Evolutionary conservation across 345 rosid species (phyloP).

Genomic region (Populus tremula): DNA sequence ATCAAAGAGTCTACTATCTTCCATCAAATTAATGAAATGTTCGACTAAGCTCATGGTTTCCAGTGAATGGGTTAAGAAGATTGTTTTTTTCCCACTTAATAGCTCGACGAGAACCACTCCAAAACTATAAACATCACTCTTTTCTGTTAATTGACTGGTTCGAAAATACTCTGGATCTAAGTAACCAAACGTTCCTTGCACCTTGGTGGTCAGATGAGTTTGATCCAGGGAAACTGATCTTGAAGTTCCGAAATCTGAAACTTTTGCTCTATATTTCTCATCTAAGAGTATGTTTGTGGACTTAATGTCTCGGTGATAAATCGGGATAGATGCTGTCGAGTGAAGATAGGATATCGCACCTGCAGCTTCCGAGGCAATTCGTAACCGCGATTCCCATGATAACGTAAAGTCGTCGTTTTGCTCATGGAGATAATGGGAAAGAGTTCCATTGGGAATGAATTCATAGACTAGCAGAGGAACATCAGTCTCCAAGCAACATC

Average conservation of each 20-base stretch:
- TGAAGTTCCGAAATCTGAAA: constrained; percentile 26
- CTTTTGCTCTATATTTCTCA: constrained; percentile 17
- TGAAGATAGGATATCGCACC: constrained; percentile 19
- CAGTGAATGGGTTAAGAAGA: constrained; percentile 1
- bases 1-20: constrained; percentile 2
- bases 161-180: constrained; percentile 20
- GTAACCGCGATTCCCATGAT: constrained; percentile 14
- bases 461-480: constrained; percentile 10
- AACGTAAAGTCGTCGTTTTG: not conserved
- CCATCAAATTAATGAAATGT: constrained; percentile 7
- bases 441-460: constrained; percentile 15
- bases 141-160: constrained; percentile 4
- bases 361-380: constrained; percentile 17
- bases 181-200: constrained; percentile 35
- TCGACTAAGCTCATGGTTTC: constrained; percentile 9
- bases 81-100: constrained; percentile 13
- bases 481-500: constrained; percentile 19
- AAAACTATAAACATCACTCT: constrained; percentile 27
- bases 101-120: constrained; percentile 26
- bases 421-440: constrained; percentile 6
- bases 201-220: constrained; percentile 23
- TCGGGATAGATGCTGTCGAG: constrained; percentile 11
- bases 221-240: constrained; percentile 13
- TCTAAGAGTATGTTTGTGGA: constrained; percentile 27
- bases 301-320: constrained; percentile 19